phyloP scores from a whole-genome alignment of 2,329 filamentous ascomycete species.

The Penicillium sp. region DNA sequence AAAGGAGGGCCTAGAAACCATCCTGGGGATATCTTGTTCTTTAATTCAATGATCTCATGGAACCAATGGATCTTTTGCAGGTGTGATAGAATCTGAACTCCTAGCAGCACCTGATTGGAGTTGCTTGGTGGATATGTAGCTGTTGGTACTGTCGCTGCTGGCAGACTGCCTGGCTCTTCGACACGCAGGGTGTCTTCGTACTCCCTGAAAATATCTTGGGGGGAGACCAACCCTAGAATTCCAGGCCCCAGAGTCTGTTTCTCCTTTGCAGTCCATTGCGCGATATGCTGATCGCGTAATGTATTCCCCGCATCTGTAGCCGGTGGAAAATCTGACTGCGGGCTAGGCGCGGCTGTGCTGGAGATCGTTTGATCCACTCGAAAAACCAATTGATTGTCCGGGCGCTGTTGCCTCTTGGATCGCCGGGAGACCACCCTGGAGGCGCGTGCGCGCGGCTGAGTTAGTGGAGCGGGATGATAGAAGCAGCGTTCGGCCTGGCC shows the following conservation, averaged over 20 bases:
- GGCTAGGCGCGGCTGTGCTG: neutral
- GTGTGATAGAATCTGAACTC: constrained; percentile 12
- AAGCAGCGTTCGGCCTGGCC: constrained; percentile 9
- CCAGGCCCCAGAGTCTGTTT: neutral
- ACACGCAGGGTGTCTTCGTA: constrained; percentile 3
- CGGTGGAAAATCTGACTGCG: neutral
- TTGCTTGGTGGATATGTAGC: neutral
- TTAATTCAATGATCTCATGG: constrained; percentile 12
- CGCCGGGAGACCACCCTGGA: neutral
- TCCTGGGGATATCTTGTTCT: neutral
- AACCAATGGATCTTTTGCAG: constrained; percentile 9
- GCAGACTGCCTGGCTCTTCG: neutral
- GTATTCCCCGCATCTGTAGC: neutral
- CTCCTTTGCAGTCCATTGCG: neutral
- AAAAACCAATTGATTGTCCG: neutral
- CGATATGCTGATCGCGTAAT: neutral
- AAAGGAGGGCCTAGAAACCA: neutral
- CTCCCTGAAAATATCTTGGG: neutral
- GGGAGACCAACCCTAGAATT: neutral
- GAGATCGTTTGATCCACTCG: neutral
- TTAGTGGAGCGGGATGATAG: constrained; percentile 11
- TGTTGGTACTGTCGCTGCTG: neutral
- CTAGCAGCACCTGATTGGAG: constrained; percentile 7
- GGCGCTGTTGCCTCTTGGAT: neutral
- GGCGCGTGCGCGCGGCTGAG: neutral